A percentile compares a stretch with the other conserved stretches of the same genome.
These are phyloP conservation scores for Aspergillus jensenii DNA, from an alignment of 2,329 filamentous ascomycete species.

Conservation along the genomic window DNA sequence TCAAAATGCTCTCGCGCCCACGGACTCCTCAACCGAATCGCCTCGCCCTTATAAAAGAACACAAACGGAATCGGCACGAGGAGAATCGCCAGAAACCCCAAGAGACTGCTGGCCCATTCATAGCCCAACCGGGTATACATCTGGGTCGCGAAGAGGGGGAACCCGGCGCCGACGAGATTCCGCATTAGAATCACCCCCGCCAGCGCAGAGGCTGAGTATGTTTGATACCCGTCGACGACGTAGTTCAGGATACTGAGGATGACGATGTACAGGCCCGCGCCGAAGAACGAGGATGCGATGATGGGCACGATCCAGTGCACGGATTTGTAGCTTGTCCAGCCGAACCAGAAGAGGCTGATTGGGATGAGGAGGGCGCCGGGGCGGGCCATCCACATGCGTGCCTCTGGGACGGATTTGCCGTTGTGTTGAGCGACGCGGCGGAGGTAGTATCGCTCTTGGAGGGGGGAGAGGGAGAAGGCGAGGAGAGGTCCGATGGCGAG, in stretches of 20 bases:
- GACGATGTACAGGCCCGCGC: conserved; percentile 38
- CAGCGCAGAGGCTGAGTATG: conserved; percentile 48
- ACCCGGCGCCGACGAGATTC: conserved; percentile 53
- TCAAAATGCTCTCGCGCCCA: conserved; percentile 32
- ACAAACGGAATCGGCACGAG: conserved; percentile 39
- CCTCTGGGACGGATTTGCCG: conserved; percentile 57
- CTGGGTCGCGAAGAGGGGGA: conserved; percentile 34
- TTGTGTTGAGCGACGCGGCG: conserved; percentile 37
- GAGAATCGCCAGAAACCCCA: conserved; percentile 39
- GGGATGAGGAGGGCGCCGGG: conserved; percentile 58
- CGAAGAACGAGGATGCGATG: conserved; percentile 46
- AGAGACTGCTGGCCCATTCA: conserved; percentile 39
- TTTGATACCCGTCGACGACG: conserved; percentile 60
- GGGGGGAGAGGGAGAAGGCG: neutral
- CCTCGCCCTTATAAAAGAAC: conserved; percentile 31
- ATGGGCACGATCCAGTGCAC: conserved; percentile 69
- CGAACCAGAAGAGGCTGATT: conserved; percentile 68
- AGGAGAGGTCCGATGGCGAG: neutral
- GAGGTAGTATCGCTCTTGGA: conserved; percentile 35
- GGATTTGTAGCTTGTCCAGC: conserved; percentile 58
- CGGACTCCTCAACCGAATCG: conserved; percentile 28
- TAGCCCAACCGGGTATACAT: conserved; percentile 39
- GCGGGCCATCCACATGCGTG: conserved; percentile 64
- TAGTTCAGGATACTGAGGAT: conserved; percentile 76
- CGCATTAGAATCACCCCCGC: conserved; percentile 74